Conservation (phyloP, 2,329 filamentous ascomycete species). For the Pyrenophora teres region DNA sequence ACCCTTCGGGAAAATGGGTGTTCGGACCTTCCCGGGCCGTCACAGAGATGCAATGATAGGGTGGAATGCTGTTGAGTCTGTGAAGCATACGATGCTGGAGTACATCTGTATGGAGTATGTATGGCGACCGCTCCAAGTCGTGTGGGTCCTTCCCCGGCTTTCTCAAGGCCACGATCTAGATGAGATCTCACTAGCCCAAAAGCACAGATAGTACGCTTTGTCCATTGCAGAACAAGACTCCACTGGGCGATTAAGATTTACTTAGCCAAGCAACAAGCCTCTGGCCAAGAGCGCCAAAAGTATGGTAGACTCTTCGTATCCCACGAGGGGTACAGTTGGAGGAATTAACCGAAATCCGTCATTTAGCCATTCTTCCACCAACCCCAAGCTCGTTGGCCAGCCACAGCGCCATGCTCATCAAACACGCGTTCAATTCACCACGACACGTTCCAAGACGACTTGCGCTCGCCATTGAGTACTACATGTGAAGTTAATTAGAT, state of each 20-base stretch:
- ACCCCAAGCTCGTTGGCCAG: background rate
- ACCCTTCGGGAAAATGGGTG: background rate
- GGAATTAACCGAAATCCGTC: slow-evolving; percentile 6
- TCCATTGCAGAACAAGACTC: slow-evolving; percentile 1
- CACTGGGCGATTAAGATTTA: background rate
- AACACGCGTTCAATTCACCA: no score
- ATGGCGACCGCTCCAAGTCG: no score
- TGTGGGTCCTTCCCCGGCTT: no score
- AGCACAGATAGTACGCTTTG: background rate
- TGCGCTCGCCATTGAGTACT: no score
- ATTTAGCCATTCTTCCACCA: background rate
- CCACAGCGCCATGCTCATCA: background rate
- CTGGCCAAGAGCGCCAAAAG: slow-evolving; percentile 1
- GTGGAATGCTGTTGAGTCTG: no score
- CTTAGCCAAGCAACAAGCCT: slow-evolving; percentile 11
- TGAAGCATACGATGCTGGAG: no score
- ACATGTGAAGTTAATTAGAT: background rate
- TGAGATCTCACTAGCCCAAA: background rate
- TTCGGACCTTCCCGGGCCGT: background rate
- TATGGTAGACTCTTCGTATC: background rate
- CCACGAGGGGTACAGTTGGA: background rate
- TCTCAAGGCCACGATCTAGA: background rate
- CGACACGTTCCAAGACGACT: no score
- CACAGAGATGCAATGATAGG: background rate
- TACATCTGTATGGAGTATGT: no score